These are phyloP conservation scores for Backusella australiensis DNA, from an alignment of 192 early-diverging fungal species.

Conservation along the genomic window DNA sequence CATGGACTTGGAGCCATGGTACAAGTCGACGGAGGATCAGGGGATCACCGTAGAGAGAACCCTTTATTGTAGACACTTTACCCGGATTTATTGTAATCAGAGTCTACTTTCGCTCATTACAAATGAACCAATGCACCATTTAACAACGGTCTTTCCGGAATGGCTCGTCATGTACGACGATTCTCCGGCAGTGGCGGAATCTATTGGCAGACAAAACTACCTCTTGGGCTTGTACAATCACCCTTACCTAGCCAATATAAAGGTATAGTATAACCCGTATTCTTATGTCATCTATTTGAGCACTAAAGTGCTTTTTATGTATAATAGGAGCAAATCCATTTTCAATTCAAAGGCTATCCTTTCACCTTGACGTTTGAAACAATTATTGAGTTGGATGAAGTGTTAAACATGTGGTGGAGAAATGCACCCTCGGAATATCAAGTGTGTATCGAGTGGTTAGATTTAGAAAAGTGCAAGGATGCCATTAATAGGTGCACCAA, in stretches of 20 bases:
- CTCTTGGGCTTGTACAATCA: neutral
- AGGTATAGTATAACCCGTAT: neutral
- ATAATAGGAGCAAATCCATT: neutral
- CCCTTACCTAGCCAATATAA: neutral
- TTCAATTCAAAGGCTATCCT: neutral
- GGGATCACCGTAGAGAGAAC: neutral
- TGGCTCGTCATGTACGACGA: slow-evolving; percentile 1
- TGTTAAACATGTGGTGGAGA: neutral
- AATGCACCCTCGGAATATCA: neutral
- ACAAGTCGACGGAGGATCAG: neutral
- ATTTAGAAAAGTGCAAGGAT: neutral
- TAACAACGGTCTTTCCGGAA: neutral
- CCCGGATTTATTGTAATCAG: neutral
- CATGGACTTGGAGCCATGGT: neutral
- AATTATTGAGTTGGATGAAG: neutral
- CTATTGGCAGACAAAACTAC: neutral
- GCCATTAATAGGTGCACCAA: neutral
- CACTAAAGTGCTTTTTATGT: neutral
- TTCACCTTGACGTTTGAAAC: neutral
- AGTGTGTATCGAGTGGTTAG: neutral
- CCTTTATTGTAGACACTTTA: neutral
- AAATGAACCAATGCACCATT: neutral
- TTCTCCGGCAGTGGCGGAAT: neutral
- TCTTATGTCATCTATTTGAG: neutral
- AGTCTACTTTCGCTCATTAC: neutral